A percentile compares a stretch with the other conserved stretches of the same genome.
Evolutionary conservation across 2,329 filamentous ascomycete genomes (phyloP).

Genomic region (Claviceps pazoutovae): DNA sequence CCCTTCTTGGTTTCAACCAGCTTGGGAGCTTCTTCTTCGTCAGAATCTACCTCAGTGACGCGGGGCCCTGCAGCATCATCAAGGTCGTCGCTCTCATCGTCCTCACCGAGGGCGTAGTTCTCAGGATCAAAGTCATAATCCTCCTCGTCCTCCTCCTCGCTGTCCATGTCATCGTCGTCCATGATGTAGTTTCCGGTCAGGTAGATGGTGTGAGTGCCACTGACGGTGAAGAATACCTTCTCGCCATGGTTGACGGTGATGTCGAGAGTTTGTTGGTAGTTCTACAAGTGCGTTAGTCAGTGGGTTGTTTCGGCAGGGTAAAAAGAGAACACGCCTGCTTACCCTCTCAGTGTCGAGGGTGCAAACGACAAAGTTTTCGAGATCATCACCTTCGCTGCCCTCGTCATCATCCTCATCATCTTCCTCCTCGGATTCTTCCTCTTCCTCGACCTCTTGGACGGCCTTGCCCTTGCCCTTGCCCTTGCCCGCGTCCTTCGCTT

Average conservation of each 20-base stretch:
- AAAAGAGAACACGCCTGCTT: slow-evolving; percentile 19
- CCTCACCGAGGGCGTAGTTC: slow-evolving; percentile 57
- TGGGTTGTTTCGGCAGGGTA: neutral
- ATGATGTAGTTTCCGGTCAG: slow-evolving; percentile 95
- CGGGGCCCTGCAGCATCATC: slow-evolving; percentile 68
- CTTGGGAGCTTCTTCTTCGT: slow-evolving; percentile 60
- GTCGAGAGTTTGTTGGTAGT: slow-evolving; percentile 90
- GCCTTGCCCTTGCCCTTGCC: slow-evolving; percentile 57
- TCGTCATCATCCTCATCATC: slow-evolving; percentile 39
- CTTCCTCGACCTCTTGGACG: slow-evolving; percentile 40
- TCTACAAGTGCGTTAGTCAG: slow-evolving; percentile 37
- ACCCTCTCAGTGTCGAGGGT: slow-evolving; percentile 89
- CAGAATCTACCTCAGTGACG: slow-evolving; percentile 68
- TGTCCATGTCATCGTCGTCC: slow-evolving; percentile 47
- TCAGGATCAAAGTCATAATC: slow-evolving; percentile 74
- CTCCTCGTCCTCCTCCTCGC: slow-evolving; percentile 46
- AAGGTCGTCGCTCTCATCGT: slow-evolving; percentile 61
- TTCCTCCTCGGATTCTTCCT: slow-evolving; percentile 27
- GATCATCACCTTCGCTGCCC: slow-evolving; percentile 47
- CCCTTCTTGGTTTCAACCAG: slow-evolving; percentile 49
- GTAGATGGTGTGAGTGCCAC: slow-evolving; percentile 78
- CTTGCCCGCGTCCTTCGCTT: slow-evolving; percentile 39
- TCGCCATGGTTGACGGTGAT: slow-evolving; percentile 83
- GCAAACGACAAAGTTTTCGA: slow-evolving; percentile 89
- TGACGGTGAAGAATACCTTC: slow-evolving; percentile 82